These are phyloP conservation scores for Westerdykella sp. DNA, from an alignment of 2,329 filamentous ascomycete species.

Conservation along the genomic window DNA sequence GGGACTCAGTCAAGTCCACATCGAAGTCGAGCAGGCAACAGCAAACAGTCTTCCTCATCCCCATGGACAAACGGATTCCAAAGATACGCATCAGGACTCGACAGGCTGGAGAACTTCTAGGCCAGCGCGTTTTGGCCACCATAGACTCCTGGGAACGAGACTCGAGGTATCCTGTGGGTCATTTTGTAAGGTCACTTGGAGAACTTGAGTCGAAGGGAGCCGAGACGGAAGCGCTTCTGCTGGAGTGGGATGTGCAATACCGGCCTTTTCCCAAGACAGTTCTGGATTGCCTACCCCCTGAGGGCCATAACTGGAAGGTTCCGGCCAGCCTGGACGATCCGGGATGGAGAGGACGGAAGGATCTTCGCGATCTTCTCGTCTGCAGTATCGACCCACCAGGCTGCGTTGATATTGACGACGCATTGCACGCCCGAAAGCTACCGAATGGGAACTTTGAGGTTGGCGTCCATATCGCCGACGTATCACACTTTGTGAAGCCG, in stretches of 20 bases:
- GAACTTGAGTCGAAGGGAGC: conserved; percentile 96
- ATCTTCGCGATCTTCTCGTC: conserved; percentile 78
- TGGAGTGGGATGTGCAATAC: conserved; percentile 98
- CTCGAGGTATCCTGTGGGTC: conserved; percentile 84
- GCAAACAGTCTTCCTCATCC: conserved; percentile 88
- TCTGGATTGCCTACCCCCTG: conserved; percentile 80
- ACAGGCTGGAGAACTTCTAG: conserved; percentile 80
- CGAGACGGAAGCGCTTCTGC: conserved; percentile 86
- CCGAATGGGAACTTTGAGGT: conserved; percentile 94
- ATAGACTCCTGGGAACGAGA: conserved; percentile 95
- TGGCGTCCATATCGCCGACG: conserved; percentile 96
- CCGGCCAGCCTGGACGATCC: conserved; percentile 72
- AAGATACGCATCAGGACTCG: conserved; percentile 91
- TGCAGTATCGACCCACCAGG: conserved; percentile 97
- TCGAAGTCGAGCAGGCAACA: conserved; percentile 74
- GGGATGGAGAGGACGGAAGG: conserved; percentile 78
- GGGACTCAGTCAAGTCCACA: conserved; percentile 69
- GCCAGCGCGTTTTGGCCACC: conserved; percentile 85
- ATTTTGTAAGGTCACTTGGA: conserved; percentile 88
- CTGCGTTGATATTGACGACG: conserved; percentile 97
- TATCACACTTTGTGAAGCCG: conserved; percentile 98
- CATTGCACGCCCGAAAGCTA: conserved; percentile 75
- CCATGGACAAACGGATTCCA: conserved; percentile 96
- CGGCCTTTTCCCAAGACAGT: conserved; percentile 94
- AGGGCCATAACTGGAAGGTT: conserved; percentile 92